Conservation (phyloP, 2,329 filamentous ascomycete genomes). For the Trichoderma sp. region DNA sequence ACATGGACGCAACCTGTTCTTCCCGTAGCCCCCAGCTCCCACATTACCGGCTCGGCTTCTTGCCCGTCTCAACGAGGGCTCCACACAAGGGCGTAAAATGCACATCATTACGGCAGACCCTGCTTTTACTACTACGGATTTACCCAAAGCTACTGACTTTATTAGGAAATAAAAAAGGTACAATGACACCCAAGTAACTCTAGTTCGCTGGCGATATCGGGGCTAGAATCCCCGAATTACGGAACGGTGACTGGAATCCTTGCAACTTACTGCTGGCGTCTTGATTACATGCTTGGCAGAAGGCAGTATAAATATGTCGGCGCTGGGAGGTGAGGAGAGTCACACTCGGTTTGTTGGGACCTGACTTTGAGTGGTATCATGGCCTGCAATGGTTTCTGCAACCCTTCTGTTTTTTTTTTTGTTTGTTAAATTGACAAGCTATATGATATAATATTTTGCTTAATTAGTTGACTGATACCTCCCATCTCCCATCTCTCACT, state of each 20-base stretch:
- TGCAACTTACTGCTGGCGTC: neutral
- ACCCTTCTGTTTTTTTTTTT: neutral
- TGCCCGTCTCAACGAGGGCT: neutral
- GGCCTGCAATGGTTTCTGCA: neutral
- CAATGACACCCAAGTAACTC: neutral
- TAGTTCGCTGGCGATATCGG: constrained; percentile 21
- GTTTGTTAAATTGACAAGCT: constrained; percentile 6
- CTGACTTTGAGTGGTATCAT: neutral
- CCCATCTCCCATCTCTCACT: neutral
- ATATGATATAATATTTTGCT: neutral
- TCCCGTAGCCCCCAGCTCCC: neutral
- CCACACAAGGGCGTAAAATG: constrained; percentile 6
- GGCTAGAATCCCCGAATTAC: constrained; percentile 3
- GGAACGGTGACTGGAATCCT: constrained; percentile 6
- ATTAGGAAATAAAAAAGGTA: neutral
- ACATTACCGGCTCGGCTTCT: constrained; percentile 7
- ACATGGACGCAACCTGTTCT: too few relatives aligned
- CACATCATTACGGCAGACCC: neutral
- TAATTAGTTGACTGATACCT: neutral
- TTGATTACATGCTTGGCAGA: neutral
- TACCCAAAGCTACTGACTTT: neutral
- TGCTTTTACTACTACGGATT: neutral
- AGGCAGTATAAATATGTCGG: constrained; percentile 10
- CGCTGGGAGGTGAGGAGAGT: neutral
- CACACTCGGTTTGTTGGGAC: neutral